These are phyloP conservation scores for Cyclotella baltica DNA, from an alignment of 108 stramenopile genomes.

Conservation along the genomic window DNA sequence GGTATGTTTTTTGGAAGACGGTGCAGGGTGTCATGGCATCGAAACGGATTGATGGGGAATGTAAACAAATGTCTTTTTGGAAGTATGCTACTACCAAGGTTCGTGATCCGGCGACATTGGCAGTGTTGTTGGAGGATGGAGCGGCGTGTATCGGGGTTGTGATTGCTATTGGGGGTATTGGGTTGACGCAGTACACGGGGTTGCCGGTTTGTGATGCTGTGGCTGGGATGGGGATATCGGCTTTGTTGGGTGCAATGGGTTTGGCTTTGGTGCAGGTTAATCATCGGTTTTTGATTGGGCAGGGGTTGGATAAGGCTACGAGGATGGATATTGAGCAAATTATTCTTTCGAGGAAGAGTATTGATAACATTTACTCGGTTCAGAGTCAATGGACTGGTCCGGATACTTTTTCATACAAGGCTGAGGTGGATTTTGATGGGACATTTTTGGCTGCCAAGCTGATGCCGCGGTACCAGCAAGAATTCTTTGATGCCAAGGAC, in stretches of 20 bases:
- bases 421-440: slow-evolving; percentile 99
- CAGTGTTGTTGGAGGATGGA: slow-evolving; percentile 96
- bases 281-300: slow-evolving; percentile 93
- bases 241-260: slow-evolving; percentile 91
- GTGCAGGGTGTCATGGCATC: slow-evolving; percentile 60
- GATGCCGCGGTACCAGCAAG: slow-evolving; percentile 82
- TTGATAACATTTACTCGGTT: slow-evolving; percentile 90
- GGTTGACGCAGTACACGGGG: slow-evolving; percentile 78
- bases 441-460: slow-evolving; percentile 96
- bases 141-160: slow-evolving; percentile 96
- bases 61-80: slow-evolving; percentile 56
- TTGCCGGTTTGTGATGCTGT: slow-evolving; percentile 91
- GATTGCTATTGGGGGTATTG: slow-evolving; percentile 93
- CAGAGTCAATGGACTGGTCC: slow-evolving; percentile 98
- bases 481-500: slow-evolving; percentile 64
- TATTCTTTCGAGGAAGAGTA: slow-evolving; percentile 73
- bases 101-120: slow-evolving; percentile 95
- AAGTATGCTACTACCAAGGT: slow-evolving; percentile 70
- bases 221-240: slow-evolving; percentile 91
- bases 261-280: slow-evolving; percentile 86
- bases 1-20: slow-evolving; percentile 87
- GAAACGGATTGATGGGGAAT: slow-evolving; percentile 54
- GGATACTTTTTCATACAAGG: slow-evolving; percentile 97
- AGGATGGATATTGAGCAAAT: slow-evolving; percentile 88
- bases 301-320: slow-evolving; percentile 89